Base-by-base conservation (phyloP, 768 basidiomycete genomes). In the Kwoniella dejecticola region DNA sequence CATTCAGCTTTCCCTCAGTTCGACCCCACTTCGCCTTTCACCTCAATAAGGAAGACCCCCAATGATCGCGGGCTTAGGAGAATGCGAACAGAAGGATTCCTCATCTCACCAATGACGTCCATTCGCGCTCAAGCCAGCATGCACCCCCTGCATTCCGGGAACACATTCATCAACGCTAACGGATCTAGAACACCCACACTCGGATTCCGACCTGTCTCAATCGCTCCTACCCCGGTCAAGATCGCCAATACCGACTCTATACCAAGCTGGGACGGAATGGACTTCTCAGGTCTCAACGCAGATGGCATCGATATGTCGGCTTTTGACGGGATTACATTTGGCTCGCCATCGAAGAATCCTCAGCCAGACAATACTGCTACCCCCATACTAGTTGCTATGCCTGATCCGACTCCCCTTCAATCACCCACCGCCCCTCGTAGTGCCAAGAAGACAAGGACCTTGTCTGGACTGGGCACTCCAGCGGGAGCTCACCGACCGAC, bases 401-500 rank as follows among this genome's bases (percentile, higher is more conserved):
- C 56, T 41, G 56, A 40, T 29, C 56, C 56, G 10, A 52, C 56
- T 15, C 47, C 45, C 11, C 30, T 45, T 23, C 30, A 52, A 27
- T 63, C 63, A 17, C 61, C 55, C 12, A 49, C 65, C 19, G 59
- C 57, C 10, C 60, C 62, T 6, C 48, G 56, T 17, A 61, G 62
- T 30, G 44, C 58, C 1, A 64, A 62, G 54, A 59, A 61, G 52
- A n/a, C 58, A 24, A 13, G 59, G 11, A 31, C 48, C 7, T 24
- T 64, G 5, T 64, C 63, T 15, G 67, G 67, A 17, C 44, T 64
- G 13, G 63, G 63, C 29, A 68, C 67, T 27, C 63, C 63, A n/a
- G 40, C 59, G 12, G 62, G 66, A 2, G 63, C 55, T 21, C 62
- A 64, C 24, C 67, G 67, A 52, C 49, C 61, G 3, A 48, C 63